Conservation (phyloP, 768 basidiomycete species). For the Coprinellus micaceus region DNA sequence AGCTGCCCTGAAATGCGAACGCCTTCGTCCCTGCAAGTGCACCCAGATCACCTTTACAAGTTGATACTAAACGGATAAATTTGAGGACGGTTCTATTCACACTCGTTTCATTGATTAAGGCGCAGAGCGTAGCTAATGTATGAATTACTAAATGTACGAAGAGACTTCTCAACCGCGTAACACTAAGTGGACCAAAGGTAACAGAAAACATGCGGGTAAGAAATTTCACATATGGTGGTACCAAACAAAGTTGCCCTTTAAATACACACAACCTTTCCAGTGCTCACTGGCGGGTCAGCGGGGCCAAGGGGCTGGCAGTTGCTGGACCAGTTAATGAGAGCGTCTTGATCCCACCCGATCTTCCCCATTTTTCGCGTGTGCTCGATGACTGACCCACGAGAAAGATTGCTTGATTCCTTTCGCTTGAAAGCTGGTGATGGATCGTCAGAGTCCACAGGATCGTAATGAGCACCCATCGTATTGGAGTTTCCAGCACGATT, state of each 20-base stretch:
- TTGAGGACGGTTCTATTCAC: too few relatives aligned
- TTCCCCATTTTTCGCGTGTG: conserved; percentile 6
- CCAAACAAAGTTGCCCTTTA: not conserved
- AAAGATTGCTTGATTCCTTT: not conserved
- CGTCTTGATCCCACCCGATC: conserved; percentile 3
- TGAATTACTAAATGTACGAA: too few relatives aligned
- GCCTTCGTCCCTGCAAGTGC: too few relatives aligned
- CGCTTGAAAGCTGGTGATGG: too few relatives aligned
- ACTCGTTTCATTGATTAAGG: too few relatives aligned
- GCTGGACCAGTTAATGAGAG: conserved; percentile 4
- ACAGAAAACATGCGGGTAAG: not conserved
- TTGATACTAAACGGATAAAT: too few relatives aligned
- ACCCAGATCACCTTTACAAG: too few relatives aligned
- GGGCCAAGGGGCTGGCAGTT: not conserved
- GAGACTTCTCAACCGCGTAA: not conserved
- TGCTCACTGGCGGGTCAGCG: not conserved
- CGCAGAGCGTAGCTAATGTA: too few relatives aligned
- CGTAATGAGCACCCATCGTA: too few relatives aligned
- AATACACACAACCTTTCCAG: not conserved
- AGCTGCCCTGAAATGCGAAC: too few relatives aligned
- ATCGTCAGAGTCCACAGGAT: too few relatives aligned
- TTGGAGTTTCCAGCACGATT: too few relatives aligned
- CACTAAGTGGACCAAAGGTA: not conserved
- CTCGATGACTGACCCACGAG: conserved; percentile 1
- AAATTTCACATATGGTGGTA: not conserved